phyloP scores from a whole-genome alignment of 352 stramenopile genomes.

The Plasmopara halstedii region DNA sequence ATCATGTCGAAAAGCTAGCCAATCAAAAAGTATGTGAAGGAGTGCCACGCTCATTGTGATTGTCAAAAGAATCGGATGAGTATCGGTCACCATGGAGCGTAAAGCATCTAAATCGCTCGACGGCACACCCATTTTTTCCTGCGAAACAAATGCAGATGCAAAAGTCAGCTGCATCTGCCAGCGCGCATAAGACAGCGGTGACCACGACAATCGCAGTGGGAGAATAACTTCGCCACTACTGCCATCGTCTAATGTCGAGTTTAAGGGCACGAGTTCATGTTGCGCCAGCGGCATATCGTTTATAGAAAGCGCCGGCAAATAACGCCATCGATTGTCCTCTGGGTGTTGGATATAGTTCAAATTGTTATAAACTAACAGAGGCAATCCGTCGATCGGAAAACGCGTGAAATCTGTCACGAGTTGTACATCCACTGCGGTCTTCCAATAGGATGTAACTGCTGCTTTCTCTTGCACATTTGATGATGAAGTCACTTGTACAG shows the following conservation, averaged over 20 bases:
- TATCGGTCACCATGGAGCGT: conserved; percentile 90
- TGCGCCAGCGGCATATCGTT: conserved; percentile 65
- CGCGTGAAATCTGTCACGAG: conserved; percentile 68
- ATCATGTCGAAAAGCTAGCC: conserved; percentile 97
- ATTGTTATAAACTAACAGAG: conserved; percentile 61
- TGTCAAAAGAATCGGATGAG: conserved; percentile 91
- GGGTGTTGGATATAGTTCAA: conserved; percentile 51
- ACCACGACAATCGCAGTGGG: conserved; percentile 62
- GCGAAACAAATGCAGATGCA: conserved; percentile 46
- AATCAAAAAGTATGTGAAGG: conserved; percentile 97
- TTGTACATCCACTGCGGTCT: conserved; percentile 57
- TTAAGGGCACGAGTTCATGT: conserved; percentile 65
- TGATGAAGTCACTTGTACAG: conserved; percentile 1
- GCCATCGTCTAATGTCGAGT: conserved; percentile 34
- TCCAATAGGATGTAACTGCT: conserved; percentile 60
- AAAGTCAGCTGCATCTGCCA: conserved; percentile 78
- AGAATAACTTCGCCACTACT: conserved; percentile 12
- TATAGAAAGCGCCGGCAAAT: conserved; percentile 69
- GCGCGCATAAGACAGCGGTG: conserved; percentile 66
- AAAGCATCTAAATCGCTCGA: conserved; percentile 80
- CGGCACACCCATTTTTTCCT: conserved; percentile 56
- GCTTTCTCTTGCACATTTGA: conserved; percentile 19
- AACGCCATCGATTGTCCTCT: conserved; percentile 40
- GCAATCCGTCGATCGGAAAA: conserved; percentile 63
- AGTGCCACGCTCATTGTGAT: conserved; percentile 94